Evolutionary conservation across 179 eudicot genomes (phyloP), one percentile per base, ranked within the genome.

Genomic region (Vitellaria paradoxa): DNA sequence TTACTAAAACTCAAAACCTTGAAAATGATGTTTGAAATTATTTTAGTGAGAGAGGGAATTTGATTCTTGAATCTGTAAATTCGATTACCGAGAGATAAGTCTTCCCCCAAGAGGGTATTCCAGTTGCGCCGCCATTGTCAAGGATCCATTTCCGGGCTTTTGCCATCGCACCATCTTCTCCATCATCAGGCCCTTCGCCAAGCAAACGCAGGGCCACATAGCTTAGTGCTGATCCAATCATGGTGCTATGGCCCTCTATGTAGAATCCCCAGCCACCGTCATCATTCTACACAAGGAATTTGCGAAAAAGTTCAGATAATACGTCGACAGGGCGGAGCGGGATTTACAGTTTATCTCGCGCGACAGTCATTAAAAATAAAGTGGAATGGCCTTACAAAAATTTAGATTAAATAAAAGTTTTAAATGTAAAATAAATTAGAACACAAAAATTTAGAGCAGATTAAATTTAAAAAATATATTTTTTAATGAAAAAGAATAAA

Each of bases 191-290:
- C 13, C 61, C 78, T 65, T 75, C 78, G 1, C 78, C 78, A 7
- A 75, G 62, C 70, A 75, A 53, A 75, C 78, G 71, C 61, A 75
- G 24, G 0, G 49, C 49, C 8, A 75, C 24, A 11, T 75, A 75
- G 50, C 23, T 64, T 8, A 64, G 47, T 8, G 78, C 70, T 20
- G 78, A 12, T 7, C 71, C 71, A 50, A 75, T 65, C 78, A 75
- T 75, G 60, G 78, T 64, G 70, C 78, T 75, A 46, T 75, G 78
- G 24, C 78, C 62, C 46, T 65, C 60, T 13, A 75, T 75, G 50
- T 75, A 65, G 47, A 75, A 75, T 65, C 78, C 78, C 78, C 78
- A 75, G 65, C 78, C 71, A 6, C 78, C 78, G 65, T 75, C 71
- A 15, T 75, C 78, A 5, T 75, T 75, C 78, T 75, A 5, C 14